These are phyloP conservation scores for Podaxis carcinomalis DNA, from an alignment of 768 basidiomycete genomes.

Conservation along the genomic window DNA sequence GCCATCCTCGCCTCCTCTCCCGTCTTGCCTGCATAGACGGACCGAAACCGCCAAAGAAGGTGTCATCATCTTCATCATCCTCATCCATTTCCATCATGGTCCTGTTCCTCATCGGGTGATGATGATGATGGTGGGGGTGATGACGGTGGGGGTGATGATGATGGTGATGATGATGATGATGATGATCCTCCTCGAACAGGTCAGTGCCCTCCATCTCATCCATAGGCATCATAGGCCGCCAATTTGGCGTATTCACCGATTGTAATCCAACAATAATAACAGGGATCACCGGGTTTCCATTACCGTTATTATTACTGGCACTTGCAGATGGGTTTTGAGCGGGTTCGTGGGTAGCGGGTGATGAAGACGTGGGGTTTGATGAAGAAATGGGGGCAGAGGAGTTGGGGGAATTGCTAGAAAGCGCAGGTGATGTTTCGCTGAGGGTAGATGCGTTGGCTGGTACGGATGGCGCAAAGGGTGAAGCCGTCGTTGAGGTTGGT, in stretches of 20 bases:
- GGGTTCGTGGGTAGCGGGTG: slow-evolving; percentile 11
- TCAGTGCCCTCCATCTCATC: slow-evolving; percentile 19
- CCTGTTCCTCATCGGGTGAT: slow-evolving; percentile 2
- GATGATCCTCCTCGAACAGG: slow-evolving; percentile 12
- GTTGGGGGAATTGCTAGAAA: neutral
- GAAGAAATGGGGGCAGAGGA: slow-evolving; percentile 8
- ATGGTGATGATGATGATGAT: neutral
- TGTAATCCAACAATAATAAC: slow-evolving; percentile 84
- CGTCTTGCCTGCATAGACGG: slow-evolving; percentile 10
- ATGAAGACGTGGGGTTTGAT: slow-evolving; percentile 5
- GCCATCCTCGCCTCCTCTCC: slow-evolving; percentile 37
- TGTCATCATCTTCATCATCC: slow-evolving; percentile 8
- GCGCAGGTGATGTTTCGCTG: neutral
- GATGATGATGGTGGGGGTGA: neutral
- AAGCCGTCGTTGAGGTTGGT: neutral
- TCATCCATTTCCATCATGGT: slow-evolving; percentile 11
- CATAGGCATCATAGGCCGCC: slow-evolving; percentile 18
- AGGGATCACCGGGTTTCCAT: slow-evolving; percentile 56
- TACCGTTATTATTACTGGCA: neutral
- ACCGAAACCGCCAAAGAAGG: slow-evolving; percentile 4
- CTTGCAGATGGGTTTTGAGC: neutral
- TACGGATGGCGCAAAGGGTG: neutral
- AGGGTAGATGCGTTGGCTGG: neutral
- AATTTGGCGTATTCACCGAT: slow-evolving; percentile 51
- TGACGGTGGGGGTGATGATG: neutral